These are phyloP conservation scores for Thalassiosira hispida DNA, from an alignment of 352 stramenopile species.

Conservation along the genomic window DNA sequence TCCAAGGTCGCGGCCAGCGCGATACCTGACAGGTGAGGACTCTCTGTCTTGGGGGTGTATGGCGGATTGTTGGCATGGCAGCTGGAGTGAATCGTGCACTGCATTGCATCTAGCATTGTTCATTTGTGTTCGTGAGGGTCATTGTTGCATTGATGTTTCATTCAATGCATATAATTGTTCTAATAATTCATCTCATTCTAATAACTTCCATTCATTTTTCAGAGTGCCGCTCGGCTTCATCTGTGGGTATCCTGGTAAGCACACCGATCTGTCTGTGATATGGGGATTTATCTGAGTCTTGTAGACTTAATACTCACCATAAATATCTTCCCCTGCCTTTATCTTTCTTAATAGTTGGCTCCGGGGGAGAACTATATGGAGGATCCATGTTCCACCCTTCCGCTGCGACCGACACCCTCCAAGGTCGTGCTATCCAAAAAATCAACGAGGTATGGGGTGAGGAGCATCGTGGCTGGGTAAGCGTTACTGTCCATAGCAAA, in stretches of 20 bases:
- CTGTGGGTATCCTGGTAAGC: constrained; percentile 75
- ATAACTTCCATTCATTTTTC: neutral
- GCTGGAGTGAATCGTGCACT: neutral
- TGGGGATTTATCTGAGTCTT: too few relatives aligned
- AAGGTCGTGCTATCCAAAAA: constrained; percentile 79
- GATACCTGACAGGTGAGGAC: constrained; percentile 77
- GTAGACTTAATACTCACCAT: too few relatives aligned
- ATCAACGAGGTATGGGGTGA: constrained; percentile 80
- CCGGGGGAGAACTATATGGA: constrained; percentile 78
- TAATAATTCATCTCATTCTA: too few relatives aligned
- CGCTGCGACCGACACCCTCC: constrained; percentile 75
- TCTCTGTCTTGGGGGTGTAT: neutral
- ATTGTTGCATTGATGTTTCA: neutral
- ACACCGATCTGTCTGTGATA: neutral
- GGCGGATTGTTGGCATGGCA: neutral
- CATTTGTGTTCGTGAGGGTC: neutral
- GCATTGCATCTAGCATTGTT: neutral
- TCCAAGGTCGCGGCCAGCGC: constrained; percentile 77
- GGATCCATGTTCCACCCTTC: constrained; percentile 81
- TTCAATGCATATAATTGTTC: constrained; percentile 9
- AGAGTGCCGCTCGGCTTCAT: constrained; percentile 86
- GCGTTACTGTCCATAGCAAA: too few relatives aligned
- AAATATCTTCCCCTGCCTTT: too few relatives aligned
- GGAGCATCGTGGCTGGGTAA: constrained; percentile 29
- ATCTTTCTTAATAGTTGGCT: constrained; percentile 47